These are phyloP conservation scores for Parmelia sp. DNA, from an alignment of 495 filamentous ascomycete genomes.

Conservation along the genomic window DNA sequence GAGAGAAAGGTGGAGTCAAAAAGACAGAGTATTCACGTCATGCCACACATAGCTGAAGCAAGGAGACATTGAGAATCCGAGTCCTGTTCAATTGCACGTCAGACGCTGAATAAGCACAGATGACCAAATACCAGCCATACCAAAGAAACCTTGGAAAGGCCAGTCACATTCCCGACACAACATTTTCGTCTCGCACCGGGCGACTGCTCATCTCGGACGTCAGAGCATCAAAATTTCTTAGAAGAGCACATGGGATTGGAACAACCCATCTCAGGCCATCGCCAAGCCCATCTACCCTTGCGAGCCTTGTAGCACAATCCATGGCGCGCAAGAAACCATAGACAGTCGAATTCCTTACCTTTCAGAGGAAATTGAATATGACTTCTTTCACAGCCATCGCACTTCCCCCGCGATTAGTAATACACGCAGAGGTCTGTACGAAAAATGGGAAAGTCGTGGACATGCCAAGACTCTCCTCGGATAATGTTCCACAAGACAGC, in stretches of 20 bases:
- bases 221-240: neutral
- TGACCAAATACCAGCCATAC: neutral
- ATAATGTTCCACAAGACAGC: too few relatives aligned
- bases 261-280: constrained; percentile 1
- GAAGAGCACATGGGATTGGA: neutral
- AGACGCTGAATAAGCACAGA: too few relatives aligned
- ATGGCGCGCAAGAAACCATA: constrained; percentile 13
- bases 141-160: neutral
- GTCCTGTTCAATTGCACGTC: too few relatives aligned
- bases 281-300: constrained; percentile 10
- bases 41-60: neutral
- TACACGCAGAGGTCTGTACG: constrained; percentile 15
- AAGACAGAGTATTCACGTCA: too few relatives aligned
- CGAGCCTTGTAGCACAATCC: constrained; percentile 14
- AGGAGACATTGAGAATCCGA: neutral
- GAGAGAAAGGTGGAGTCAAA: neutral
- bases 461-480: too few relatives aligned
- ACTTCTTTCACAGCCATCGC: constrained; percentile 16
- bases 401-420: constrained; percentile 19
- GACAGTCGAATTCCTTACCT: constrained; percentile 14
- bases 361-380: constrained; percentile 9
- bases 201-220: neutral
- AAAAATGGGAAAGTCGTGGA: too few relatives aligned
- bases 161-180: too few relatives aligned
- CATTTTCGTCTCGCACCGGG: too few relatives aligned